phyloP scores from a whole-genome alignment of 2,329 filamentous ascomycete genomes.

The Colletotrichum incanum region DNA sequence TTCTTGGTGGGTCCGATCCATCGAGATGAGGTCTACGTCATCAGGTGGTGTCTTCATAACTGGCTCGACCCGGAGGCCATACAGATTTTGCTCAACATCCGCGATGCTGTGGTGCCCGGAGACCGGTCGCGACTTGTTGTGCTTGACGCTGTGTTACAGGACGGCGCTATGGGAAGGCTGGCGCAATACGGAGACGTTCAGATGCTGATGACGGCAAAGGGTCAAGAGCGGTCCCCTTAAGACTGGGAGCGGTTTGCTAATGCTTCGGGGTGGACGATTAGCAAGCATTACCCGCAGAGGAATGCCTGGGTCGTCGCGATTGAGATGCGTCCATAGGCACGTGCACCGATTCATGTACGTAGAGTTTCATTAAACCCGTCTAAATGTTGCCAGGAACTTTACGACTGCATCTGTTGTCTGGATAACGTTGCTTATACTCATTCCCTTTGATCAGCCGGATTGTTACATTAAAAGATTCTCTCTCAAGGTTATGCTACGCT shows the following conservation, averaged over 20 bases:
- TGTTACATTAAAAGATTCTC: too few species aligned
- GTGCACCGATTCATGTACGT: too few species aligned
- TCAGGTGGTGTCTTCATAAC: slow-evolving; percentile 61
- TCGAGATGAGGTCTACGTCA: slow-evolving; percentile 48
- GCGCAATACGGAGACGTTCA: slow-evolving; percentile 58
- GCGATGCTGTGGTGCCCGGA: slow-evolving; percentile 49
- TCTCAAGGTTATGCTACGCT: too few species aligned
- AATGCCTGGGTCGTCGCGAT: slow-evolving; percentile 47
- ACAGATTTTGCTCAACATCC: slow-evolving; percentile 49
- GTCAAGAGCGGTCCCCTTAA: slow-evolving; percentile 50
- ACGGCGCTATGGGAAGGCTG: slow-evolving; percentile 50
- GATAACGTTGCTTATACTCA: too few species aligned
- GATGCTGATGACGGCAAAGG: slow-evolving; percentile 57
- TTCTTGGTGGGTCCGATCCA: slow-evolving; percentile 54
- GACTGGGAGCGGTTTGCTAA: slow-evolving; percentile 51
- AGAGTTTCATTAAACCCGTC: too few species aligned
- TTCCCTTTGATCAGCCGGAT: too few species aligned
- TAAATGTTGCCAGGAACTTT: too few species aligned
- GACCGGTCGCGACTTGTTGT: slow-evolving; percentile 53
- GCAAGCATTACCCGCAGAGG: slow-evolving; percentile 41
- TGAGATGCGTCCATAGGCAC: slow-evolving; percentile 36
- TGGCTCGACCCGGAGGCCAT: slow-evolving; percentile 55
- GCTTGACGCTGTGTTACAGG: slow-evolving; percentile 55
- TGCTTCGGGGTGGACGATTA: slow-evolving; percentile 50
- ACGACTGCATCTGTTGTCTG: too few species aligned